Conservation (phyloP, 352 stramenopile genomes). For the Phytophthora cryptogea region DNA sequence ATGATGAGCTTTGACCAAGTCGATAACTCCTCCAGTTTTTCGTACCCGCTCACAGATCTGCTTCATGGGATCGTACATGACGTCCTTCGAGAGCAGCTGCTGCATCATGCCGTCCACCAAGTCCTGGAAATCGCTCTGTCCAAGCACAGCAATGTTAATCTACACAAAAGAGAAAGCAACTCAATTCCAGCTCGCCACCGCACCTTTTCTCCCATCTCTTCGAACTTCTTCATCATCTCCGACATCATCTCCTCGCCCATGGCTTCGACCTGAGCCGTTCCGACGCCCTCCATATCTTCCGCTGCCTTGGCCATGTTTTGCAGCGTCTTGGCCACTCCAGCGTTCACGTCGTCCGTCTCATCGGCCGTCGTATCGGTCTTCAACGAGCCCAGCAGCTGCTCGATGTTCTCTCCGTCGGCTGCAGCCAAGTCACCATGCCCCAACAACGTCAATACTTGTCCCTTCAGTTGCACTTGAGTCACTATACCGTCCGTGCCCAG, state of each 20-base stretch:
- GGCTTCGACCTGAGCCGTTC: slow-evolving; percentile 80
- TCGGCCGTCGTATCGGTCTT: slow-evolving; percentile 41
- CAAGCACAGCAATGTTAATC: not conserved
- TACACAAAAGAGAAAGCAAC: not conserved
- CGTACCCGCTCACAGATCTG: slow-evolving; percentile 90
- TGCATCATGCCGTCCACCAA: slow-evolving; percentile 98
- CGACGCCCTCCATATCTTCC: slow-evolving; percentile 85
- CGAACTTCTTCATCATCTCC: slow-evolving; percentile 97
- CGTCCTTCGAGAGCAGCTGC: slow-evolving; percentile 96
- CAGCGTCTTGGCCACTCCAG: slow-evolving; percentile 85
- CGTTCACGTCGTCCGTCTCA: slow-evolving; percentile 77
- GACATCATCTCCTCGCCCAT: slow-evolving; percentile 96
- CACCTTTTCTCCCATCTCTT: slow-evolving; percentile 94
- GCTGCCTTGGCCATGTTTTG: slow-evolving; percentile 91
- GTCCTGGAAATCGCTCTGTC: slow-evolving; percentile 88
- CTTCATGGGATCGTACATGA: slow-evolving; percentile 99
- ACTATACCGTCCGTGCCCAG: slow-evolving; percentile 65
- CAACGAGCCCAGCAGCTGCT: slow-evolving; percentile 71
- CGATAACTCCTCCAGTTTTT: not conserved
- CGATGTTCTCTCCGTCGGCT: slow-evolving; percentile 70
- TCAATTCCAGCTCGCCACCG: not conserved
- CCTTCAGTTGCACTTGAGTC: not conserved
- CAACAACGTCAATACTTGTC: not conserved
- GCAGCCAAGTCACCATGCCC: slow-evolving; percentile 1
- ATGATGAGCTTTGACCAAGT: not conserved